Evolutionary conservation across 495 filamentous ascomycete genomes (phyloP).

Genomic region (Tuber magnatum): DNA sequence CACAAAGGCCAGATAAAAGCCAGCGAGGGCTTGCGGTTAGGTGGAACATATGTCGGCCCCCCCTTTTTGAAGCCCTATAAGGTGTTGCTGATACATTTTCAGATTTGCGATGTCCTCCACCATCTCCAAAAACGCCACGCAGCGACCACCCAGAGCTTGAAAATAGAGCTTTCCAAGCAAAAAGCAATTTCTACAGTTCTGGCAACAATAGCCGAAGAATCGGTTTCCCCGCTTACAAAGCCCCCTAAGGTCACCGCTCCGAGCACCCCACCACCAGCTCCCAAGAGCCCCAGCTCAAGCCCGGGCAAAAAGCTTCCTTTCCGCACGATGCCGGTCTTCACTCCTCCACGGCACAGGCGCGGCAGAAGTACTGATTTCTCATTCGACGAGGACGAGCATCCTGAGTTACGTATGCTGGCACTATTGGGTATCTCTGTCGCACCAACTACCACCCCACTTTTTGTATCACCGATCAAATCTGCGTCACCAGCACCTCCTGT

Average conservation of each 20-base stretch:
- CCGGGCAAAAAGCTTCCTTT: slow-evolving; percentile 26
- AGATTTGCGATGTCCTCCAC: slow-evolving; percentile 28
- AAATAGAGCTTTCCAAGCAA: slow-evolving; percentile 25
- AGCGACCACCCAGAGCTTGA: slow-evolving; percentile 22
- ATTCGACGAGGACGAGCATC: slow-evolving; percentile 19
- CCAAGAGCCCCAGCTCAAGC: slow-evolving; percentile 9
- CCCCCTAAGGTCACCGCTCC: neutral
- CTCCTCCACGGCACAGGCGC: slow-evolving; percentile 29
- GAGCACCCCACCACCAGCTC: slow-evolving; percentile 4
- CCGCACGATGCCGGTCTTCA: slow-evolving; percentile 30
- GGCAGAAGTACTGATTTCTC: slow-evolving; percentile 18
- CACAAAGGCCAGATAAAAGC: slow-evolving; percentile 22
- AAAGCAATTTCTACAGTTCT: slow-evolving; percentile 30
- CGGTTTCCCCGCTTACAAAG: slow-evolving; percentile 23
- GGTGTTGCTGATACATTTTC: slow-evolving; percentile 7
- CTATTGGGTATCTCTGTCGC: slow-evolving; percentile 31
- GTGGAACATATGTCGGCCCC: slow-evolving; percentile 36
- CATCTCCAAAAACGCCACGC: slow-evolving; percentile 30
- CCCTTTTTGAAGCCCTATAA: neutral
- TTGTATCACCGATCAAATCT: slow-evolving; percentile 24
- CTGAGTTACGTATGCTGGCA: slow-evolving; percentile 35
- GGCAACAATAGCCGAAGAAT: slow-evolving; percentile 34
- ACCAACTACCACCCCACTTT: slow-evolving; percentile 6
- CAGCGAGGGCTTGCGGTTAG: slow-evolving; percentile 23
- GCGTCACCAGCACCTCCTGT: neutral